Conservation (phyloP, 768 basidiomycete species). For the Auriscalpium vulgare region DNA sequence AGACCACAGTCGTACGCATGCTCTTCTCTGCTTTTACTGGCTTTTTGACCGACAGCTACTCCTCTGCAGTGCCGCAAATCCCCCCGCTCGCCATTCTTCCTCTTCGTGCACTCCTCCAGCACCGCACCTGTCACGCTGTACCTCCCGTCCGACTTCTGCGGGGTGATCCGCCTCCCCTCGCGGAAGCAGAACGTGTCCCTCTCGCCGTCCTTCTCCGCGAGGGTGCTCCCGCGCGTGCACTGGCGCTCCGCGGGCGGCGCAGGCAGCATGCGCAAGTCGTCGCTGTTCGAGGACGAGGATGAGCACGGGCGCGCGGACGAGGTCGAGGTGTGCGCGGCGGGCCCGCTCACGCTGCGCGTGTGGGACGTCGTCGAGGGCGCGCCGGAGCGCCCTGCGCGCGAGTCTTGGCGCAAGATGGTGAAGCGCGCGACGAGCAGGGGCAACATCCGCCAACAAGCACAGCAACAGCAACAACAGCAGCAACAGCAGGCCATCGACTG, state of each 20-base stretch:
- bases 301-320: constrained; percentile 35
- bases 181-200: constrained; percentile 35
- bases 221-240: constrained; percentile 34
- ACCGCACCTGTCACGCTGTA: constrained; percentile 62
- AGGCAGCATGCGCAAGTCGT: constrained; percentile 11
- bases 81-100: constrained; percentile 24
- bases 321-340: constrained; percentile 53
- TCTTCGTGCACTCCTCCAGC: constrained; percentile 54
- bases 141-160: constrained; percentile 75
- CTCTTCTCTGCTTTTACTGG: not conserved
- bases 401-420: constrained; percentile 33
- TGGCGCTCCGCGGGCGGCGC: constrained; percentile 2
- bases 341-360: constrained; percentile 64
- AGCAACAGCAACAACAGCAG: too few relatives aligned
- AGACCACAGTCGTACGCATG: constrained; percentile 63
- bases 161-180: constrained; percentile 49
- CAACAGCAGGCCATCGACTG: constrained; percentile 57
- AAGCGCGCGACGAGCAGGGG: constrained; percentile 55
- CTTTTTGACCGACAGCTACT: not conserved
- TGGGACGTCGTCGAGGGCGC: constrained; percentile 66
- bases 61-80: constrained; percentile 21
- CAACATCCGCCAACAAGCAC: constrained; percentile 26
- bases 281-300: constrained; percentile 17
- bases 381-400: constrained; percentile 56
- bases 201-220: constrained; percentile 70